Conservation (phyloP, 2,329 filamentous ascomycete species). For the Pseudofabraea citricarpa region DNA sequence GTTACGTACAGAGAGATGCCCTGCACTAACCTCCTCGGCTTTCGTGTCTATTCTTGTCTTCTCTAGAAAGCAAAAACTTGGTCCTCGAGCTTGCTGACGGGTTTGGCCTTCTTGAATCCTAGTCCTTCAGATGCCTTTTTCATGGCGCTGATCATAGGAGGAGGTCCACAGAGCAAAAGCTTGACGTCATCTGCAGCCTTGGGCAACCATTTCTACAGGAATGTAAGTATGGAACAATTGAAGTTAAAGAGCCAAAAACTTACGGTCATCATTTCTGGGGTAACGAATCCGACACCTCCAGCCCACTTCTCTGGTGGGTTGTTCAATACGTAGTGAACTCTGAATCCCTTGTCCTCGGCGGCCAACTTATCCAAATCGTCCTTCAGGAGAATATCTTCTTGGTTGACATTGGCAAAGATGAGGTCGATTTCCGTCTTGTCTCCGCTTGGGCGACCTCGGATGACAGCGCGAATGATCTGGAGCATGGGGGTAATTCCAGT, state of each 20-base stretch:
- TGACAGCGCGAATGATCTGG: conserved; percentile 88
- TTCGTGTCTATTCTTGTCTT: no score
- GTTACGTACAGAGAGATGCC: no score
- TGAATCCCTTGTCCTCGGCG: conserved; percentile 73
- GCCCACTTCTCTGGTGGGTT: conserved; percentile 90
- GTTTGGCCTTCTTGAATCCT: conserved; percentile 86
- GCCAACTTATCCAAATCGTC: conserved; percentile 83
- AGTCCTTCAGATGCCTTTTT: conserved; percentile 92
- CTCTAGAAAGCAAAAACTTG: conserved; percentile 95
- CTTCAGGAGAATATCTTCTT: conserved; percentile 86
- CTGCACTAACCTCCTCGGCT: no score
- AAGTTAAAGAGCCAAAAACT: conserved; percentile 20
- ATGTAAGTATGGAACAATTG: conserved; percentile 19
- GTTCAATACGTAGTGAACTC: conserved; percentile 93
- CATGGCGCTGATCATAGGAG: conserved; percentile 93
- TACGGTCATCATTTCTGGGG: conserved; percentile 90
- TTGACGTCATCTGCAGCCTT: conserved; percentile 84
- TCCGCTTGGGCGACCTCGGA: conserved; percentile 71
- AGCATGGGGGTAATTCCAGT: conserved; percentile 99
- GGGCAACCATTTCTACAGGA: conserved; percentile 68
- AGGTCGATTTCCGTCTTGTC: conserved; percentile 88
- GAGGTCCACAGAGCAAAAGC: conserved; percentile 89
- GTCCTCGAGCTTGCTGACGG: conserved; percentile 96
- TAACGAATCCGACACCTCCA: conserved; percentile 92
- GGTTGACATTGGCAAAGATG: conserved; percentile 95